A percentile compares a stretch with the other conserved stretches of the same genome.
These are phyloP conservation scores for Glaciozyma antarctica DNA, from an alignment of 768 basidiomycete species.

Conservation along the genomic window DNA sequence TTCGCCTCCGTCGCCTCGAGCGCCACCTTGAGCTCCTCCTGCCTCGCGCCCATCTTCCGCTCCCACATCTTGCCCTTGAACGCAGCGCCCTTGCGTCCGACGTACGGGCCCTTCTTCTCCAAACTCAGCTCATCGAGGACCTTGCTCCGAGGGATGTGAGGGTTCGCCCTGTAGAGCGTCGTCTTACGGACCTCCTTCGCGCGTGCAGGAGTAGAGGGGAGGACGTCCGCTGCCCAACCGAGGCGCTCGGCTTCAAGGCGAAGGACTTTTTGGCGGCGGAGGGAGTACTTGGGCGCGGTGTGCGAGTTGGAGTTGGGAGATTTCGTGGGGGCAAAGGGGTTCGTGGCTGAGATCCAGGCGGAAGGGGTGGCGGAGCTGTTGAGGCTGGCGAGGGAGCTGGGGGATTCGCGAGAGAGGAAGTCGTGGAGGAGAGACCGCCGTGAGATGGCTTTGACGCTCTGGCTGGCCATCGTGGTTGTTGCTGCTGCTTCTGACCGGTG, in stretches of 20 bases:
- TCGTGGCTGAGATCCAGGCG: conserved; percentile 3
- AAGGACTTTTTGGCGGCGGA: conserved; percentile 26
- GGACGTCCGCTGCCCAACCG: conserved; percentile 11
- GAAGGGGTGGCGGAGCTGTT: conserved; percentile 5
- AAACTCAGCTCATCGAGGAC: conserved; percentile 19
- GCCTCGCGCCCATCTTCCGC: conserved; percentile 18
- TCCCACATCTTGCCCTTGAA: conserved; percentile 33
- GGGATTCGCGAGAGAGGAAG: conserved; percentile 29
- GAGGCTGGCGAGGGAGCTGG: conserved; percentile 6
- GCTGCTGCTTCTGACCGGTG: no score
- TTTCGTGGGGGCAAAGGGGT: conserved; percentile 26
- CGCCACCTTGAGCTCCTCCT: conserved; percentile 7
- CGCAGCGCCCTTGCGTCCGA: conserved; percentile 25
- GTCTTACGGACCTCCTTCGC: background rate
- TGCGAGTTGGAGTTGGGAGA: conserved; percentile 9
- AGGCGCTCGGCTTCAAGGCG: conserved; percentile 2
- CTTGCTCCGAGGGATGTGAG: conserved; percentile 10
- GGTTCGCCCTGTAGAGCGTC: conserved; percentile 5
- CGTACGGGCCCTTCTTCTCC: conserved; percentile 28
- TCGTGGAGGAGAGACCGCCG: background rate
- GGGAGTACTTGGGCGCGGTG: conserved; percentile 28
- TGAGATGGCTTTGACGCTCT: background rate
- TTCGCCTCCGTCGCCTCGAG: conserved; percentile 16
- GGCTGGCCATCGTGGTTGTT: no score
- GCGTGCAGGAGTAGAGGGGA: background rate